Evolutionary conservation across 192 early-diverging fungal species (phyloP), one percentile per base, ranked within the genome.

Genomic region (Umbelopsis sp.): DNA sequence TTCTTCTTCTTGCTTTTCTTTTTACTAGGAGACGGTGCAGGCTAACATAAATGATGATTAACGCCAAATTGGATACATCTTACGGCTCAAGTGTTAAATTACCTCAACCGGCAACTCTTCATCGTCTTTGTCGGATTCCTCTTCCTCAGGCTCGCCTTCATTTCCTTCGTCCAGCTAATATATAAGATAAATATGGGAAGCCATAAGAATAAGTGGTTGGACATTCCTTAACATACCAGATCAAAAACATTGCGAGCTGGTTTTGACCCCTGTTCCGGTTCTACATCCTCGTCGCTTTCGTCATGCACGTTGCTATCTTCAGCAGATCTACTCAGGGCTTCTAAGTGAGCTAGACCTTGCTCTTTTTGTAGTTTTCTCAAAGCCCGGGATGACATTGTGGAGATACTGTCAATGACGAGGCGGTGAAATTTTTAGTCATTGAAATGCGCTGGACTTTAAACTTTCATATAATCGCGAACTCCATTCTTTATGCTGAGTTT

Each of bases 1-100:
- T 82, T 81, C 49, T 80, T 86, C 69, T 84, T 86, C 35, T 83
- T 86, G 53, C 71, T 83, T 61, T 81, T 86, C 53, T 82, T 85
- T 58, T 82, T 82, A 33, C 77, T 78, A 50, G 49, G 53, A 13
- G 76, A 53, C 5, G 69, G 49, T 37, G 47, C 52, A 51, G 64
- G 49, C 49, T 49, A 22, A 10, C 18, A 15, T 35, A 3, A 30
- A 30, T 48, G 64, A 66, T 23, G 27, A 53, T 21, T 9, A 53
- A 61, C 35, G 35, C 23, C 45, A 66, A 23, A 13, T 25, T 41
- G 35, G 6, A 68, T 27, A 30, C 49, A 11, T 23, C n/a, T 21
- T 51, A n/a, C 11, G 27, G 22, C 25, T 51, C n/a, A 16, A 46
- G 20, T 18, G 27, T 66, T 61, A 8, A 67, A 30, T 15, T 71